Base-by-base conservation (phyloP, 208 protist genomes). In the Leishmania arabica region DNA sequence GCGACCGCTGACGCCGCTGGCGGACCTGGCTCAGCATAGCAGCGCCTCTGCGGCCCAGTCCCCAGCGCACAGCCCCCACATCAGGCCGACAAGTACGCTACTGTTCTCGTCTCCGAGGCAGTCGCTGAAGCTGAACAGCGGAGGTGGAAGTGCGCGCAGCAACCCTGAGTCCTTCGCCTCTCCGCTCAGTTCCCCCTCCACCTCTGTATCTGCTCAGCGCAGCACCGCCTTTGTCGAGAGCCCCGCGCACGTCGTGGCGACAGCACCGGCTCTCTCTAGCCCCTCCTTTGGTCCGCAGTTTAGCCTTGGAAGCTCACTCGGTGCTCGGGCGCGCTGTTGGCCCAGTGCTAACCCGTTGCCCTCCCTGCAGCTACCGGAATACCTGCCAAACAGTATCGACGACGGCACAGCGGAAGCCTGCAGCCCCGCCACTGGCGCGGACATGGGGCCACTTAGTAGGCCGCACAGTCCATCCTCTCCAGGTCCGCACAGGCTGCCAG, bases 1-100 rank as follows among this genome's bases (percentile, higher is more conserved):
- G 51, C 64, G 79, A 4, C 54, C 84, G n/a, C 84, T 92, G 53
- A 89, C 86, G 1, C 87, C 90, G n/a, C 85, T 92, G 68, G 86
- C 82, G 2, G 90, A 88, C 62, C 78, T 88, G 6, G 84, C 75
- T 13, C 78, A 78, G 60, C 84, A 84, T 68, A 47, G 75, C 49
- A 72, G 70, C 51, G 60, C 80, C 77, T 80, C 75, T 64, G 56
- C 70, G 40, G 58, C n/a, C 37, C 64, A 73, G 11, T 84, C 80
- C 6, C 80, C 80, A 4, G n/a, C 66, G 40, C 68, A 75, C 40
- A 84, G 80, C 37, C 80, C 74, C 3, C 66, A 45, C 19, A n/a
- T 71, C 5, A 53, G 56, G 4, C 75, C 58, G 13, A 76, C 66
- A 2, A 72, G 51, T 11, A 56, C 27, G n/a, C 66, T 64, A 62